These are phyloP conservation scores for Alternaria arbusti DNA, from an alignment of 2,329 filamentous ascomycete genomes.

Conservation along the genomic window DNA sequence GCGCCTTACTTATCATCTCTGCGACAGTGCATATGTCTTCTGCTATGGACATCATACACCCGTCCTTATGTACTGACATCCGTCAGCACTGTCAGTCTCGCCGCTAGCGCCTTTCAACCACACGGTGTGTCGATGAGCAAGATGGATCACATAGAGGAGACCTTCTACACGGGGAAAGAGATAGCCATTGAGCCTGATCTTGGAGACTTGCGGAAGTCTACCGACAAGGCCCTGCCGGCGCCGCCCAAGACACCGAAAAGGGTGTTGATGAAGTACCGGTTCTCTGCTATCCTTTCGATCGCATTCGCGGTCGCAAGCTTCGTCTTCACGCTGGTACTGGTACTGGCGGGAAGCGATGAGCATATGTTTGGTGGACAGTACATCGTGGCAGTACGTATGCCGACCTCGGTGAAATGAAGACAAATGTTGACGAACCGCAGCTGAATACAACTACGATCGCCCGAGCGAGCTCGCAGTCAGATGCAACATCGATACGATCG, in stretches of 20 bases:
- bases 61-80: neutral
- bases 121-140: neutral
- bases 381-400: slow-evolving; percentile 24
- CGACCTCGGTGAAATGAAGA: neutral
- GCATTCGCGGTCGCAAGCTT: slow-evolving; percentile 19
- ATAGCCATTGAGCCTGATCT: slow-evolving; percentile 26
- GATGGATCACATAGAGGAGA: slow-evolving; percentile 5
- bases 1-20: neutral
- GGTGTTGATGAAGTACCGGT: slow-evolving; percentile 26
- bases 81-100: neutral
- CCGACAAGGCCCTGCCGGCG: slow-evolving; percentile 24
- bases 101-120: neutral
- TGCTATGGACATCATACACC: neutral
- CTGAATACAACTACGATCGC: neutral
- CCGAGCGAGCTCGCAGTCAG: neutral
- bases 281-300: slow-evolving; percentile 25
- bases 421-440: neutral
- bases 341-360: slow-evolving; percentile 21
- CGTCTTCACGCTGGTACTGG: slow-evolving; percentile 22
- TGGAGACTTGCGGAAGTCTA: slow-evolving; percentile 27
- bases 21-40: neutral
- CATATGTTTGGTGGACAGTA: slow-evolving; percentile 22
- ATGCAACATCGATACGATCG: neutral
- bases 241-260: slow-evolving; percentile 26
- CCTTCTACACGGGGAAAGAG: slow-evolving; percentile 14